phyloP scores from a whole-genome alignment of 2,329 filamentous ascomycete genomes.

The Fusarium continuum region DNA sequence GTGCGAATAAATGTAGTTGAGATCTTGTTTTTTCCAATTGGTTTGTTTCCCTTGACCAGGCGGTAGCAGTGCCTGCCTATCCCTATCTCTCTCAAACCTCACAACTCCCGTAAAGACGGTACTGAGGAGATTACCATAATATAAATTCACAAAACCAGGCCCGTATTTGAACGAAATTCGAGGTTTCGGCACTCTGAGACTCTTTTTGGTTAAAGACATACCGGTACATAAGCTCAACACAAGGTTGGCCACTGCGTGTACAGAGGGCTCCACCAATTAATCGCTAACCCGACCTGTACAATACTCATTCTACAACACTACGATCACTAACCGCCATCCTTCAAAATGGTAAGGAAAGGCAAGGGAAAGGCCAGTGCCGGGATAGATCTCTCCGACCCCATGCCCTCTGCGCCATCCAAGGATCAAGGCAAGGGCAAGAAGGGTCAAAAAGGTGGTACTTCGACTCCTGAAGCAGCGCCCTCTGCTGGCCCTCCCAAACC shows the following conservation, averaged over 20 bases:
- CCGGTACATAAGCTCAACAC: not conserved
- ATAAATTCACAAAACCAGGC: too few species aligned
- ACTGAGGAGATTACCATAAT: too few species aligned
- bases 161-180: too few species aligned
- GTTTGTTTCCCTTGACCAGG: not conserved
- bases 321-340: not conserved
- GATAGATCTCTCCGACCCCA: conserved; percentile 43
- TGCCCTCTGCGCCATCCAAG: conserved; percentile 53
- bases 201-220: not conserved
- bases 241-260: conserved; percentile 1
- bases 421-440: conserved; percentile 56
- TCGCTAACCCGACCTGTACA: conserved; percentile 7
- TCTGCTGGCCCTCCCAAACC: conserved; percentile 63
- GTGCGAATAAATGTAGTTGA: not conserved
- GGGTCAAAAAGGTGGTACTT: conserved; percentile 45
- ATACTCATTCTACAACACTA: conserved; percentile 18
- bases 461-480: conserved; percentile 47
- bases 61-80: too few species aligned
- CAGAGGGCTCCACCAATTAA: conserved; percentile 29
- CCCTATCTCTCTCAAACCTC: not conserved
- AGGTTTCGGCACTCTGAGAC: not conserved
- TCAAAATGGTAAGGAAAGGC: conserved; percentile 61
- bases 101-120: not conserved
- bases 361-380: conserved; percentile 57
- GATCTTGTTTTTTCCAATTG: not conserved